Percentiles rank a stretch among this genome's conserved stretches.
These are phyloP conservation scores for Apiospora aurea DNA, from an alignment of 2,329 filamentous ascomycete species.

Conservation along the genomic window DNA sequence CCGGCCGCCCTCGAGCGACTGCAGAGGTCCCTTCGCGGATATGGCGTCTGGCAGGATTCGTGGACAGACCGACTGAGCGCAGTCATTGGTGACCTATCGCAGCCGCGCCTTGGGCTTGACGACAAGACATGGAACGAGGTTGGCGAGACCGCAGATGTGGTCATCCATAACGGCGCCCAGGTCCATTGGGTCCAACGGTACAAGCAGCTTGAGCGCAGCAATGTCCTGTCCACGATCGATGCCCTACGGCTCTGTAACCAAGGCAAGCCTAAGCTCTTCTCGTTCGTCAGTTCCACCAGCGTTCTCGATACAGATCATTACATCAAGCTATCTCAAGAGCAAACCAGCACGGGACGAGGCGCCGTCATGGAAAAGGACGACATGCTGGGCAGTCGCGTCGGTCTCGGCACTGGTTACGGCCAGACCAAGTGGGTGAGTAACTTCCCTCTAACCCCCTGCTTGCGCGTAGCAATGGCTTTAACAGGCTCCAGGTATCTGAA, in stretches of 20 bases:
- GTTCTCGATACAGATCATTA: slow-evolving; percentile 85
- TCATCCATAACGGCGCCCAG: slow-evolving; percentile 83
- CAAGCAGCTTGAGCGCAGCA: slow-evolving; percentile 70
- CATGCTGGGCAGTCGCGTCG: slow-evolving; percentile 75
- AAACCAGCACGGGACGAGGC: slow-evolving; percentile 64
- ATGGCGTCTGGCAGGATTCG: slow-evolving; percentile 77
- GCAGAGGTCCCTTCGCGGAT: slow-evolving; percentile 72
- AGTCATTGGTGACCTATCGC: slow-evolving; percentile 76
- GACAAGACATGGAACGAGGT: slow-evolving; percentile 70
- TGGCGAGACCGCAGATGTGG: slow-evolving; percentile 70
- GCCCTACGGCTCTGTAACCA: slow-evolving; percentile 76
- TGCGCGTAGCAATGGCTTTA: not conserved
- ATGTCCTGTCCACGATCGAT: slow-evolving; percentile 84
- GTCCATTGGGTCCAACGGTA: slow-evolving; percentile 87
- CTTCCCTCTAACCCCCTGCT: not conserved
- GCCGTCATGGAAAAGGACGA: slow-evolving; percentile 80
- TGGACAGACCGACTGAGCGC: slow-evolving; percentile 72
- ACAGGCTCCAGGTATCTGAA: slow-evolving; percentile 47
- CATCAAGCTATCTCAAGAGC: slow-evolving; percentile 72
- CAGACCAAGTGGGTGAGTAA: slow-evolving; percentile 79
- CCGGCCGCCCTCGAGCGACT: slow-evolving; percentile 70
- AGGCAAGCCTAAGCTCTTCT: slow-evolving; percentile 80
- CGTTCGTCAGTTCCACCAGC: slow-evolving; percentile 84
- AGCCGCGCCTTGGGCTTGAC: slow-evolving; percentile 77
- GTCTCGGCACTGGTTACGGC: slow-evolving; percentile 87